A percentile compares a stretch with the other conserved stretches of the same genome.
Conservation (phyloP, 2,329 filamentous ascomycete genomes). For the Oidium heveae region DNA sequence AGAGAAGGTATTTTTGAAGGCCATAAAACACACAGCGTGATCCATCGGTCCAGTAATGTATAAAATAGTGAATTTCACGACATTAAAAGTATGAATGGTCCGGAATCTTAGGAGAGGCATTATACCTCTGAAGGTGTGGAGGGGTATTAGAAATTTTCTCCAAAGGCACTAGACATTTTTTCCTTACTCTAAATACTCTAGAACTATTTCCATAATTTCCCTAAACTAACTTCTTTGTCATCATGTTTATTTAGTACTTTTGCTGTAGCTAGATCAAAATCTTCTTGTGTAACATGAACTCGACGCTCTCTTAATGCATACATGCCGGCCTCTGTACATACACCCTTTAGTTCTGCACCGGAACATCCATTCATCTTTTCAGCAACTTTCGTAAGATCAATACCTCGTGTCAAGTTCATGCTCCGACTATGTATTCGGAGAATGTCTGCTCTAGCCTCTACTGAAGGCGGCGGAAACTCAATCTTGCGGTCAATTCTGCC, state of each 20-base stretch:
- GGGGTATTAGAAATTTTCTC: too few species aligned
- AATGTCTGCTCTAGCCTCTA: slow-evolving; percentile 93
- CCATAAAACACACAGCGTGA: too few species aligned
- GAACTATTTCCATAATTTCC: slow-evolving; percentile 58
- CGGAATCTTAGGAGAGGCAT: too few species aligned
- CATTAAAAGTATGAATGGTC: too few species aligned
- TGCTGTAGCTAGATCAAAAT: slow-evolving; percentile 93
- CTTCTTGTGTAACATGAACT: slow-evolving; percentile 95
- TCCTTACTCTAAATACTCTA: background rate
- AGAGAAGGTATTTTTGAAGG: too few species aligned
- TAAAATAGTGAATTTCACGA: too few species aligned
- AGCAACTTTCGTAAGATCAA: slow-evolving; percentile 98
- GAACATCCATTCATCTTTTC: slow-evolving; percentile 98
- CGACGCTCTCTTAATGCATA: slow-evolving; percentile 84
- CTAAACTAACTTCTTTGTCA: slow-evolving; percentile 82
- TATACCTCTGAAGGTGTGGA: too few species aligned
- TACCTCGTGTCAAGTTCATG: slow-evolving; percentile 95
- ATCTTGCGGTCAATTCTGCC: slow-evolving; percentile 97
- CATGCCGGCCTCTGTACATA: slow-evolving; percentile 96
- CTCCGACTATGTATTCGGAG: slow-evolving; percentile 96
- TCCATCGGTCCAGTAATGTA: too few species aligned
- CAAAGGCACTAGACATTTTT: too few species aligned
- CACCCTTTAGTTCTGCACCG: slow-evolving; percentile 82
- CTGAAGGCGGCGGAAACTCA: slow-evolving; percentile 90
- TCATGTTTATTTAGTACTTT: slow-evolving; percentile 99